phyloP scores from a whole-genome alignment of 768 basidiomycete species.

The Leccinum aurantiacum region DNA sequence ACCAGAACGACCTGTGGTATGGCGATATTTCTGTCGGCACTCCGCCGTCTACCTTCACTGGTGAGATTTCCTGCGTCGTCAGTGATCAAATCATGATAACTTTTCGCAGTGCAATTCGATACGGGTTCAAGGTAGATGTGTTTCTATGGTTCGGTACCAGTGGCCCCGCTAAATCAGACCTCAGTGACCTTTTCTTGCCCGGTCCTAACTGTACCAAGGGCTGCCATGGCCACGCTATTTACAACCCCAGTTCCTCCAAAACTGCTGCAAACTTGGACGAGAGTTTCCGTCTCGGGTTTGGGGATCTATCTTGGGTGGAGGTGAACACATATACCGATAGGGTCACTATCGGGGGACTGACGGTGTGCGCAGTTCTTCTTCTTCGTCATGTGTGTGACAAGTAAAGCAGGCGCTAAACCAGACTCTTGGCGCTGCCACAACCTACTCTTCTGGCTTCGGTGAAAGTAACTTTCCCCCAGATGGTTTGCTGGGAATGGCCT shows the following conservation, averaged over 20 bases:
- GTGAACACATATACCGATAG: slow-evolving; percentile 8
- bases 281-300: background rate
- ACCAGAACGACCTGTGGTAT: slow-evolving; percentile 3
- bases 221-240: slow-evolving; percentile 33
- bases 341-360: slow-evolving; percentile 4
- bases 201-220: slow-evolving; percentile 17
- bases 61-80: background rate
- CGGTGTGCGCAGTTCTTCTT: background rate
- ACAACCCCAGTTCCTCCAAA: slow-evolving; percentile 25
- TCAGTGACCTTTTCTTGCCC: slow-evolving; percentile 30
- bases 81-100: background rate
- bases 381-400: background rate
- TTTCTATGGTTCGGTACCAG: background rate
- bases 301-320: background rate
- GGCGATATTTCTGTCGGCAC: slow-evolving; percentile 12
- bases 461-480: slow-evolving; percentile 14
- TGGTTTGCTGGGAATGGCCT: slow-evolving; percentile 42
- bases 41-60: background rate
- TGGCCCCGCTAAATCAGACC: background rate
- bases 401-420: slow-evolving; percentile 9
- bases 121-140: slow-evolving; percentile 10
- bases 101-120: background rate
- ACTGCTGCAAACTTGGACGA: background rate
- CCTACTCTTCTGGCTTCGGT: slow-evolving; percentile 6
- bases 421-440: slow-evolving; percentile 10